Percentiles rank a stretch among this genome's conserved stretches.
phyloP scores from a whole-genome alignment of 2,329 filamentous ascomycete species.

The Cladobotryum protrusum region DNA sequence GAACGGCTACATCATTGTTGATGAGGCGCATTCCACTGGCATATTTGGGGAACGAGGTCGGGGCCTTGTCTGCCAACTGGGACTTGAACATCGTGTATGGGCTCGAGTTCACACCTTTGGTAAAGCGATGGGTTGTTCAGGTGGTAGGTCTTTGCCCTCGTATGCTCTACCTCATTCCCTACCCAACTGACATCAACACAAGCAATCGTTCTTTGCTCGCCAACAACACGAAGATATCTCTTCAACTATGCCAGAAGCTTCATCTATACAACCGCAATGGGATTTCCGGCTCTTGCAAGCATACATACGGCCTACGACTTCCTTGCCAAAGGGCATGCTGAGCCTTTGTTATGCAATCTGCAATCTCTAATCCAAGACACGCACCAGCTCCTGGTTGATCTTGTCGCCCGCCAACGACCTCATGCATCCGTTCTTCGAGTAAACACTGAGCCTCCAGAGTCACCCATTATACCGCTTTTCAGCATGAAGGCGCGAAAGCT shows the following conservation, averaged over 20 bases:
- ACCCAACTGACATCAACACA: constrained; percentile 4
- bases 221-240: constrained; percentile 54
- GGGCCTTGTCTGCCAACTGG: constrained; percentile 52
- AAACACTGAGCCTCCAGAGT: constrained; percentile 35
- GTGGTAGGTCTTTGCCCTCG: constrained; percentile 45
- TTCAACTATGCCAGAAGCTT: constrained; percentile 71
- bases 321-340: constrained; percentile 44
- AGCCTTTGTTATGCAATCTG: constrained; percentile 25
- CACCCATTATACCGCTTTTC: constrained; percentile 60
- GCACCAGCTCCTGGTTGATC: constrained; percentile 36
- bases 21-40: constrained; percentile 63
- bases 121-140: constrained; percentile 61
- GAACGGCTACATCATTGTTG: constrained; percentile 59
- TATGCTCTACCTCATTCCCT: neutral
- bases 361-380: constrained; percentile 34
- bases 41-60: constrained; percentile 49
- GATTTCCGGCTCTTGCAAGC: constrained; percentile 52
- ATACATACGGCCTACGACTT: constrained; percentile 54
- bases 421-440: constrained; percentile 28
- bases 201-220: constrained; percentile 55
- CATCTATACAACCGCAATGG: constrained; percentile 68
- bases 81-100: constrained; percentile 50
- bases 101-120: constrained; percentile 60
- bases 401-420: constrained; percentile 22
- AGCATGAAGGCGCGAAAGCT: constrained; percentile 52